Base-by-base conservation (phyloP, 1,139 yeast genomes). In the Candida tropicalis region DNA sequence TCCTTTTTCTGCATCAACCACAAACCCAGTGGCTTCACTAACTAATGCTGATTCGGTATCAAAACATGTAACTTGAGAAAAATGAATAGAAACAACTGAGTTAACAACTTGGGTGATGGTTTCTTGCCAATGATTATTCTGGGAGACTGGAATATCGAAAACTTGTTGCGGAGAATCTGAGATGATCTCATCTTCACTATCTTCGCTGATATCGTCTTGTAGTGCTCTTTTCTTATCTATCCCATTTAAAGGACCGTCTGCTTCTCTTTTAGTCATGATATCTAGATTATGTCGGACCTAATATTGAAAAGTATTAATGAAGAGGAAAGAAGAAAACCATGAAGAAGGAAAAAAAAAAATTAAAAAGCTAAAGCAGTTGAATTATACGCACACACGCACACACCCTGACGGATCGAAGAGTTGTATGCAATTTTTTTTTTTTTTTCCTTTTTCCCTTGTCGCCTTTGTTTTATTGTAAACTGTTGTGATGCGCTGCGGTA, bases 1-100 rank as follows among this genome's bases (percentile, higher is more conserved):
- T 8, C 98, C 98, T 34, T 80, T 65, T 44, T 76, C 71, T 3
- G 91, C 75, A 62, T 91, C 97, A 10, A 91, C 97, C n/a, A 91
- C 89, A 62, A 91, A 90, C 5, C 97, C 98, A 1, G 97, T 88
- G 13, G 97, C 97, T 61, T 90, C 96, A 49, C 95, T 84, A 16
- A 86, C 90, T 31, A 85, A 66, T 1, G 96, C 83, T 2, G 82
- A 66, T 55, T 91, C 98, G 29, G 95, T 85, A 58, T 91, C 98
- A 58, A 90, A 90, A 48, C 84, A 82, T 13, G 84, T 80, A n/a
- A 88, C 89, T 60, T 86, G 95, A 12, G 95, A 78, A 58, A 90
- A 90, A 62, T 89, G 96, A 44, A 91, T 83, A 1, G 96, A 87
- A 1, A 91, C 97, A 13, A 91, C 97, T 6, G 90, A 79, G 54